These are phyloP conservation scores for Trichophyton equinum DNA, from an alignment of 2,329 filamentous ascomycete genomes.

Conservation along the genomic window DNA sequence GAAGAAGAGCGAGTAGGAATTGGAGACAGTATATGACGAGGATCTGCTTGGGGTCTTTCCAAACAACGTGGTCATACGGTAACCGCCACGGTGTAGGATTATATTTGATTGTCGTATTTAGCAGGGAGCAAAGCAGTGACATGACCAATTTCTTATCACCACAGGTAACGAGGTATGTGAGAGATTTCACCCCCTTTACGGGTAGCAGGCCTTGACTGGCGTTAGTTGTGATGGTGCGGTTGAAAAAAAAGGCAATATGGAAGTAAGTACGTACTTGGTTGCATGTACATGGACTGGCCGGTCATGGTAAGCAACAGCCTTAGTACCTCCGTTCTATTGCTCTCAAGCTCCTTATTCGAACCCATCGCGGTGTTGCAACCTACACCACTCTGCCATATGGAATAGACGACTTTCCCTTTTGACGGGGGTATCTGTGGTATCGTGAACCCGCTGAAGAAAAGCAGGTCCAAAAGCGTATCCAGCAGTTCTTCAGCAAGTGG, in stretches of 20 bases:
- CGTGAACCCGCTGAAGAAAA: constrained; percentile 87
- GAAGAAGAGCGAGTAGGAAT: constrained; percentile 67
- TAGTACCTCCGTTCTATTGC: constrained; percentile 80
- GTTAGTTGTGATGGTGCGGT: neutral
- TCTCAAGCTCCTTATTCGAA: constrained; percentile 85
- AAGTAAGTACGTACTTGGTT: constrained; percentile 44
- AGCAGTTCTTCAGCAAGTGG: constrained; percentile 87
- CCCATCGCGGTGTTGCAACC: constrained; percentile 83
- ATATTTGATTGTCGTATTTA: constrained; percentile 93
- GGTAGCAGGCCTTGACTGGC: constrained; percentile 49
- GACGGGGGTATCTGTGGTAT: constrained; percentile 58
- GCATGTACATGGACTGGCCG: constrained; percentile 88
- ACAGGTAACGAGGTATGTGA: constrained; percentile 81
- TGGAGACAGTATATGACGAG: constrained; percentile 88
- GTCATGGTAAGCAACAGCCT: constrained; percentile 73
- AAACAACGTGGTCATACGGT: constrained; percentile 83
- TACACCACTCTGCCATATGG: constrained; percentile 96
- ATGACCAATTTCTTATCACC: constrained; percentile 84
- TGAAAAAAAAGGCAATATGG: neutral
- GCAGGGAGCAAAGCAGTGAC: constrained; percentile 76
- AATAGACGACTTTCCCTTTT: constrained; percentile 73
- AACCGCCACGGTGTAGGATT: constrained; percentile 90
- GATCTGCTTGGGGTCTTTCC: constrained; percentile 79
- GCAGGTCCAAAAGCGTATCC: constrained; percentile 72
- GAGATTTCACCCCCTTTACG: constrained; percentile 64